phyloP scores from a whole-genome alignment of 2,329 filamentous ascomycete species.

The Talaromyces funiculosus region DNA sequence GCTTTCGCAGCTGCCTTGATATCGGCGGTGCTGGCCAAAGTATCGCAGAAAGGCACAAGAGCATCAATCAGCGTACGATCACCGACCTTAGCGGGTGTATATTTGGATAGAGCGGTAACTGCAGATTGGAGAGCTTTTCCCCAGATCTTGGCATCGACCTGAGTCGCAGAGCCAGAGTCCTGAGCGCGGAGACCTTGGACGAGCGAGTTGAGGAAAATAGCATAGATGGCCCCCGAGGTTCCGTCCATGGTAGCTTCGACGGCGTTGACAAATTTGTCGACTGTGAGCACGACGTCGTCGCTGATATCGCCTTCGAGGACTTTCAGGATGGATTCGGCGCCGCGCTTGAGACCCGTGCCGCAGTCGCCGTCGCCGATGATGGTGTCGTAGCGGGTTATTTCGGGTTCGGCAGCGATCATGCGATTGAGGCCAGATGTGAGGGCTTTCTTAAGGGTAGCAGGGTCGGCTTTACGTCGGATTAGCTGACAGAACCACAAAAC shows the following conservation, averaged over 20 bases:
- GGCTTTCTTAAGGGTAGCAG: constrained; percentile 45
- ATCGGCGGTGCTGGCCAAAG: constrained; percentile 59
- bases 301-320: constrained; percentile 37
- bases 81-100: constrained; percentile 83
- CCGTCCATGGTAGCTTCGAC: constrained; percentile 69
- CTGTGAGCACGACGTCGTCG: constrained; percentile 55
- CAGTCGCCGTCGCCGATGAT: constrained; percentile 89
- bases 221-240: constrained; percentile 70
- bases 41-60: constrained; percentile 77
- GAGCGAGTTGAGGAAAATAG: constrained; percentile 86
- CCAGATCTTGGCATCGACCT: constrained; percentile 51
- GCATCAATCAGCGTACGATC: constrained; percentile 90
- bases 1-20: constrained; percentile 69
- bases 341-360: constrained; percentile 76
- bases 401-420: constrained; percentile 58
- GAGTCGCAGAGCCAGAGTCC: constrained; percentile 39
- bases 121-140: constrained; percentile 66
- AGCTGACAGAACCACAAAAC: constrained; percentile 5
- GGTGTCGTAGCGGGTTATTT: constrained; percentile 65
- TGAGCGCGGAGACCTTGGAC: constrained; percentile 61
- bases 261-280: constrained; percentile 56
- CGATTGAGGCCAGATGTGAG: constrained; percentile 52
- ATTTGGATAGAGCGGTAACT: constrained; percentile 65
- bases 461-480: constrained; percentile 44
- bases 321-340: constrained; percentile 61